Evolutionary conservation across 495 filamentous ascomycete species (phyloP), one percentile per base, ranked within the genome.

Genomic region (Ascodesmis nigricans): DNA sequence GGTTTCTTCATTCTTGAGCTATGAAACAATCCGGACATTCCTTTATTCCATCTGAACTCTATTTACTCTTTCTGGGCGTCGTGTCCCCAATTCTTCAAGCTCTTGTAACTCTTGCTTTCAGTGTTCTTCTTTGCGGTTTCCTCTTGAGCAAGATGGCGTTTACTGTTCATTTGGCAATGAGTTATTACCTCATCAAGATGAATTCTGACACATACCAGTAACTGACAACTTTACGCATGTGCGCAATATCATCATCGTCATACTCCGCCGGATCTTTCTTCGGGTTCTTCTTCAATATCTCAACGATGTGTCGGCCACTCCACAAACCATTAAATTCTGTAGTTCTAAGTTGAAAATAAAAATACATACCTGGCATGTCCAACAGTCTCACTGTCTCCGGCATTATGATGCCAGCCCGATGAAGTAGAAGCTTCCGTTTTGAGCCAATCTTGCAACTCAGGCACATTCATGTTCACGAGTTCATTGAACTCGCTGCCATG

Each of bases 401-500:
- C 66, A 28, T 56, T 53, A 46, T 67, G 69, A 4, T 22, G 38
- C 67, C 66, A 75, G 5, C 73, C 73, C 0, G 67, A 60, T 5
- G 45, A 56, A 21, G 57, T 53, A 2, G 69, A 73, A 13, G 61
- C 50, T 10, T 64, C 61, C 22, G 61, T 50, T 33, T 62, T 55
- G 2, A 78, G 58, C 72, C 71, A 77, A 14, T 59, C 57, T 35
- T 69, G 55, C 21, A 77, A 58, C 40, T 75, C 71, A 3, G 53
- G 43, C 0, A 67, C 52, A 5, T 59, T 58, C 72, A 78, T 77
- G 49, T 78, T 75, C 23, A 76, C 69, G 31, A 74, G 57, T 19
- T 65, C 59, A 42, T 74, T 75, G 55, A 75, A 77, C 51, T 75
- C 69, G n/a, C n/a, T n/a, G n/a, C n/a, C n/a, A n/a, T n/a, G n/a